Percentiles rank a stretch among this genome's conserved stretches.
Evolutionary conservation across 2,329 filamentous ascomycete genomes (phyloP).

Genomic region (Fusarium miscanthi): DNA sequence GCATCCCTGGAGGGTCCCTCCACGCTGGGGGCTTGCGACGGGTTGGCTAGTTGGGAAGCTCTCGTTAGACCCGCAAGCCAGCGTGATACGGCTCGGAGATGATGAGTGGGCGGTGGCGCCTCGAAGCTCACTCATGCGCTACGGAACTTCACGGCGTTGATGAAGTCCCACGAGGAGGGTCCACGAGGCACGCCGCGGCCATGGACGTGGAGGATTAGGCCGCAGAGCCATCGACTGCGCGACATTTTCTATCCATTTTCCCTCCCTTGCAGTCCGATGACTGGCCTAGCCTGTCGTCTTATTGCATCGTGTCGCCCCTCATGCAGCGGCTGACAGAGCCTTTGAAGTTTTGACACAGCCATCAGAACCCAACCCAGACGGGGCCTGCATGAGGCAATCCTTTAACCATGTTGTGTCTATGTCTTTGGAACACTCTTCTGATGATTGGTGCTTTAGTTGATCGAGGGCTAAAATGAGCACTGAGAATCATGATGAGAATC

Average conservation of each 20-base stretch:
- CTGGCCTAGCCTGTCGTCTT: background rate
- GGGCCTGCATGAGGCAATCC: constrained; percentile 8
- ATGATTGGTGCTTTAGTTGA: background rate
- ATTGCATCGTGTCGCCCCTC: constrained; percentile 4
- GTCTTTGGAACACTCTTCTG: background rate
- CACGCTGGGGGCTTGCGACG: constrained; percentile 16
- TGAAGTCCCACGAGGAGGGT: constrained; percentile 32
- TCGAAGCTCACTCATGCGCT: constrained; percentile 19
- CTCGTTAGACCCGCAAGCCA: constrained; percentile 23
- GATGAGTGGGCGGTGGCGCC: constrained; percentile 35
- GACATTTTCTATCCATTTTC: constrained; percentile 29
- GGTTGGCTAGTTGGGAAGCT: constrained; percentile 27
- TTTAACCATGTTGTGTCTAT: background rate
- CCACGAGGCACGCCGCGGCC: constrained; percentile 31
- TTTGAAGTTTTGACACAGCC: background rate
- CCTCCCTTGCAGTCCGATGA: constrained; percentile 22
- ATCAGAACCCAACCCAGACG: background rate
- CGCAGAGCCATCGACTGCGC: constrained; percentile 28
- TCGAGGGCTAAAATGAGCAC: background rate
- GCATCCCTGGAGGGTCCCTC: constrained; percentile 31
- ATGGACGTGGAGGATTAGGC: constrained; percentile 27
- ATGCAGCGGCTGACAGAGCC: constrained; percentile 1
- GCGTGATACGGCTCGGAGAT: constrained; percentile 41
- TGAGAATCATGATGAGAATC: background rate
- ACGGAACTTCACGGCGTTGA: constrained; percentile 30